Evolutionary conservation across 2,329 filamentous ascomycete genomes (phyloP), one percentile per base, ranked within the genome.

Genomic region (Talaromyces sp.): DNA sequence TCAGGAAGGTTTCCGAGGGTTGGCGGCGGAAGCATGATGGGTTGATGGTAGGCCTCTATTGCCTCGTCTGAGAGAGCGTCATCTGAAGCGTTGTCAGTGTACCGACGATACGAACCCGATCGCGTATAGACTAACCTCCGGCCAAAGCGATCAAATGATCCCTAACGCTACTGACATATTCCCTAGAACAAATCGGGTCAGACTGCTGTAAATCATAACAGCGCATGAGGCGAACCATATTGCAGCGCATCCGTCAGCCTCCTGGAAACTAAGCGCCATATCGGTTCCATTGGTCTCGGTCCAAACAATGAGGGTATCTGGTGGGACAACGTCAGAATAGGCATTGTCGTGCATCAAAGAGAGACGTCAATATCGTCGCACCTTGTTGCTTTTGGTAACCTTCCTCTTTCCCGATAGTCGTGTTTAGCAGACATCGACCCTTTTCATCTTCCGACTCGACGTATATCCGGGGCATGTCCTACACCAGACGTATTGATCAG

Each of bases 311-410:
- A 99, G 85, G 3, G 95, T 99, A 76, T 98, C 93, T 96, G 76
- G 61, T 67, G 56, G 65, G 65, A 60, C 65, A 66, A 72, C 66
- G 67, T 65, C 67, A 65, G 62, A 54, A 63, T 74, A 65, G 69
- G 68, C 63, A 55, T 31, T 50, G 64, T 40, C 21, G 42, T 56
- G 52, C 42, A 37, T 55, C 62, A 52, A 42, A 12, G 40, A 31
- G 23, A 9, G 9, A 42, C 44, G 16, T 52, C 14, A 48, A 28
- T 5, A n/a, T n/a, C n/a, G 18, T 9, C 61, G 42, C 58, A 89
- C 92, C 92, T 88, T 98, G 93, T 77, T 99, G 95, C 79, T 97
- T 96, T 79, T 98, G 93, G 74, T 98, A 98, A 64, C 91, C 90
- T 85, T 98, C 93, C 72, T 97, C 93, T 76, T 92, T 96, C 66